Evolutionary conservation across 2,329 filamentous ascomycete species (phyloP), one percentile per base, ranked within the genome.

Genomic region (Tolypocladium sp.): DNA sequence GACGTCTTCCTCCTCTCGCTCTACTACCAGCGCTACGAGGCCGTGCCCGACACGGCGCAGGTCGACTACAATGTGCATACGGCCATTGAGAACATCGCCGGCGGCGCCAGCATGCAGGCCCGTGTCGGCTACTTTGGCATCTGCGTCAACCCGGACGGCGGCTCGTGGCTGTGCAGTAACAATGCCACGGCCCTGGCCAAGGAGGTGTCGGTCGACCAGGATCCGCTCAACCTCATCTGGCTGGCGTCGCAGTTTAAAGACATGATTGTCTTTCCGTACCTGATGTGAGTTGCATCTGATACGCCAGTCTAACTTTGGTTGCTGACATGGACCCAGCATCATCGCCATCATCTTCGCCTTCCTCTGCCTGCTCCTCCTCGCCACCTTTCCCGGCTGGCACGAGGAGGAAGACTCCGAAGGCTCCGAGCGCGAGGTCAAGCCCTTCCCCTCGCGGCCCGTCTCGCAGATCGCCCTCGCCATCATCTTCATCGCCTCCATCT

Each of bases 71-170:
- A 89, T 60, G 89, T 94, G 61, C 88, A 91, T 63, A 85, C 86
- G 20, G 91, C 92, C 59, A 94, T 97, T 67, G 83, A 87, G 62
- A 95, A 94, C 76, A 95, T 99, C 63, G 93, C 95, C 60, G 91
- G 91, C 57, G 80, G 84, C 66, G 92, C 94, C 15, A 83, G 85
- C 61, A 80, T 99, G 55, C 91, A 96, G 73, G 92, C 94, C 33
- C 88, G 94, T 59, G 94, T 99, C 37, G 94, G 94, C 65, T 99
- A 96, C 79, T 99, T 99, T 69, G 94, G 94, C 66, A 96, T 99
- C 73, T 99, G 94, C 77, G 86, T 97, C 73, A 94, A 92, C 75
- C 87, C 91, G 1, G 91, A 96, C 71, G 90, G 89, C 61, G 93
- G 93, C 64, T 86, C 88, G 27, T 99, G 91, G 84, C 84, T 97